These are phyloP conservation scores for Blastobotrys peoriensis DNA, from an alignment of 805 yeast genomes.

Conservation along the genomic window DNA sequence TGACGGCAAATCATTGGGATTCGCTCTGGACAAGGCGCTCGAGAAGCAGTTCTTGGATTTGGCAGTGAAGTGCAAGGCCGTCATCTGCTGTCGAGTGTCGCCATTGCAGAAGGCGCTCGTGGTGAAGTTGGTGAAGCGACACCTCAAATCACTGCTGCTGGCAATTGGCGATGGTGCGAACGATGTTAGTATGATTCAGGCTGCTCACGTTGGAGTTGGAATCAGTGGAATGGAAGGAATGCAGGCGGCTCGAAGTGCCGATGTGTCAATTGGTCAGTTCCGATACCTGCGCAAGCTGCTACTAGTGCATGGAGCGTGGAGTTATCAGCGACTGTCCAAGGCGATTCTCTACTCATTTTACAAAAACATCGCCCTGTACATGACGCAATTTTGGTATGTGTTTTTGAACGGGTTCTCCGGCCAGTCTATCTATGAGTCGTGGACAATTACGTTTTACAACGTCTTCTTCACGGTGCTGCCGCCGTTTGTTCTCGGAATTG, in stretches of 20 bases:
- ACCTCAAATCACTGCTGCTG: slow-evolving; percentile 62
- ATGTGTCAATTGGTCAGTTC: slow-evolving; percentile 94
- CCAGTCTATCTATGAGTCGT: slow-evolving; percentile 91
- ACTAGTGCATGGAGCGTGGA: slow-evolving; percentile 96
- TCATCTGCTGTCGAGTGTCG: slow-evolving; percentile 95
- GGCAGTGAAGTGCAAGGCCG: slow-evolving; percentile 88
- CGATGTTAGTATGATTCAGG: slow-evolving; percentile 98
- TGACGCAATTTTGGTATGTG: slow-evolving; percentile 98
- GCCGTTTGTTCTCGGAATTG: slow-evolving; percentile 92
- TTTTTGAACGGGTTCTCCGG: slow-evolving; percentile 91
- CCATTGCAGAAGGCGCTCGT: slow-evolving; percentile 96
- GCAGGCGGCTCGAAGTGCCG: slow-evolving; percentile 99
- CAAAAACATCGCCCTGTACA: slow-evolving; percentile 89
- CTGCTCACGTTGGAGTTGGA: slow-evolving; percentile 99
- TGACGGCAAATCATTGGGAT: slow-evolving; percentile 88
- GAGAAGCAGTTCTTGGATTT: slow-evolving; percentile 74
- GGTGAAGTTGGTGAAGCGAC: slow-evolving; percentile 85
- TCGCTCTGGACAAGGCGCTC: slow-evolving; percentile 73
- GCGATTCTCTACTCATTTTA: slow-evolving; percentile 93
- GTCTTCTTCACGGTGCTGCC: slow-evolving; percentile 92
- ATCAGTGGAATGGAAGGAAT: slow-evolving; percentile 99
- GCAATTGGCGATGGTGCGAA: slow-evolving; percentile 99
- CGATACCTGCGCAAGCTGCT: slow-evolving; percentile 74
- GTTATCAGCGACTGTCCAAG: slow-evolving; percentile 87
- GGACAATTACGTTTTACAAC: slow-evolving; percentile 96